Percentiles rank a stretch among this genome's conserved stretches.
These are phyloP conservation scores for Vickermania ingenoplastis DNA, from an alignment of 208 protist genomes.

Conservation along the genomic window DNA sequence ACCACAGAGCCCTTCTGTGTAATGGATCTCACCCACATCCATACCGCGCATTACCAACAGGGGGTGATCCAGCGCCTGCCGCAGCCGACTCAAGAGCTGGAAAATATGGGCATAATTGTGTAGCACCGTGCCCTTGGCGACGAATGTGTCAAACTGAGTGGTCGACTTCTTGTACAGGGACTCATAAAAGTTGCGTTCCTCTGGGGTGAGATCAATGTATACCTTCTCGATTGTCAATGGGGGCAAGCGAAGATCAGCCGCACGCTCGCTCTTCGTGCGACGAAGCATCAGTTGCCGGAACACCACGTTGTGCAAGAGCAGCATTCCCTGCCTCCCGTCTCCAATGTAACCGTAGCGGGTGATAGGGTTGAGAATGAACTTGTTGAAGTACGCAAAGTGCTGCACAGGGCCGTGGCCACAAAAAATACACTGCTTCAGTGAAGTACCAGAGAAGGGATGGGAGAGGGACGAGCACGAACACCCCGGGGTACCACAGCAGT, in stretches of 20 bases:
- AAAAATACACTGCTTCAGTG: conserved; percentile 69
- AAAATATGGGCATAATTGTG: conserved; percentile 95
- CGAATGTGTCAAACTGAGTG: conserved; percentile 86
- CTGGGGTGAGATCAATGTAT: conserved; percentile 46
- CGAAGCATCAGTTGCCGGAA: conserved; percentile 85
- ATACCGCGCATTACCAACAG: conserved; percentile 73
- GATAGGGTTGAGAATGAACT: conserved; percentile 92
- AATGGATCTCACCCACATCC: conserved; percentile 41
- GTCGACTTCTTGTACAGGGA: conserved; percentile 88
- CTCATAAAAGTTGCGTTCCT: conserved; percentile 89
- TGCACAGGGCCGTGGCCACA: conserved; percentile 89
- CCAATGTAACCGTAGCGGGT: conserved; percentile 90
- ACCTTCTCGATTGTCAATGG: conserved; percentile 42
- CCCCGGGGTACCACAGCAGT: conserved; percentile 81
- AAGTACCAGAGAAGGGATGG: conserved; percentile 77
- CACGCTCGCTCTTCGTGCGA: conserved; percentile 84
- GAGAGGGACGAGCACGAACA: conserved; percentile 86
- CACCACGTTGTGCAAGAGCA: conserved; percentile 81
- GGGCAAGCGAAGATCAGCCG: conserved; percentile 74
- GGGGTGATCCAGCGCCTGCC: conserved; percentile 88
- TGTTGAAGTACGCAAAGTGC: conserved; percentile 92
- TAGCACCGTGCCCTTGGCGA: conserved; percentile 82
- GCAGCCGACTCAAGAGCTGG: conserved; percentile 86
- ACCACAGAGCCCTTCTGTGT: conserved; percentile 71
- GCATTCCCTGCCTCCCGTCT: conserved; percentile 77